phyloP scores from a whole-genome alignment of 2,329 filamentous ascomycete genomes.

The Coniella lustricola region DNA sequence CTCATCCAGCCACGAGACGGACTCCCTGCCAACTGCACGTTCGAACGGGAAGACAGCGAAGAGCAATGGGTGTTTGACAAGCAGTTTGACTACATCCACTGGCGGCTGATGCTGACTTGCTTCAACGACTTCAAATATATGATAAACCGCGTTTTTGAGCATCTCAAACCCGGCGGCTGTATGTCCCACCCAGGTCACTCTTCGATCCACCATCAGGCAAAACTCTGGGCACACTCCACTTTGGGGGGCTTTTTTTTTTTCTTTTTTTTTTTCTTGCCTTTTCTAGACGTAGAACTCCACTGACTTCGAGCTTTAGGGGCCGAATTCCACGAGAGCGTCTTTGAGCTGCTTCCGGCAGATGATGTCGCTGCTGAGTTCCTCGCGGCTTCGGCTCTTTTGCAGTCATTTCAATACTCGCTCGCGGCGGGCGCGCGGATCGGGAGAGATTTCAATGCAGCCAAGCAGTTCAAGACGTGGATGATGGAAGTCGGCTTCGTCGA shows the following conservation, averaged over 20 bases:
- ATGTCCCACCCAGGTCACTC: conserved; percentile 4
- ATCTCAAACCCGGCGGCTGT: conserved; percentile 6
- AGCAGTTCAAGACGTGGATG: conserved; percentile 22
- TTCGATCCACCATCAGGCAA: not conserved
- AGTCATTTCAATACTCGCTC: conserved; percentile 23
- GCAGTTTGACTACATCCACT: conserved; percentile 7
- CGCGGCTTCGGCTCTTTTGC: not conserved
- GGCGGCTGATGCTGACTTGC: conserved; percentile 5
- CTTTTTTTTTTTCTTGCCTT: no score
- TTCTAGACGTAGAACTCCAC: no score
- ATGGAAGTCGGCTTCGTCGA: conserved; percentile 25
- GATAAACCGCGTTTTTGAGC: not conserved
- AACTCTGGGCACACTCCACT: no score
- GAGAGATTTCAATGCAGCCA: conserved; percentile 23
- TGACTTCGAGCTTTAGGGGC: conserved; percentile 21
- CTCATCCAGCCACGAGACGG: conserved; percentile 16
- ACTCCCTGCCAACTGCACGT: conserved; percentile 1
- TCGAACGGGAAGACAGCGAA: conserved; percentile 6
- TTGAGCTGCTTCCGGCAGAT: conserved; percentile 1
- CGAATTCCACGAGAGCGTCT: conserved; percentile 8
- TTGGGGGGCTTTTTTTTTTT: no score
- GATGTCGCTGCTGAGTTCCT: not conserved
- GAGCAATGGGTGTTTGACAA: conserved; percentile 10
- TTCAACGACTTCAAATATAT: conserved; percentile 3
- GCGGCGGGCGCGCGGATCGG: conserved; percentile 27